Evolutionary conservation across 2,329 filamentous ascomycete species (phyloP), one percentile per base, ranked within the genome.

Genomic region (Neonectria ditissima): DNA sequence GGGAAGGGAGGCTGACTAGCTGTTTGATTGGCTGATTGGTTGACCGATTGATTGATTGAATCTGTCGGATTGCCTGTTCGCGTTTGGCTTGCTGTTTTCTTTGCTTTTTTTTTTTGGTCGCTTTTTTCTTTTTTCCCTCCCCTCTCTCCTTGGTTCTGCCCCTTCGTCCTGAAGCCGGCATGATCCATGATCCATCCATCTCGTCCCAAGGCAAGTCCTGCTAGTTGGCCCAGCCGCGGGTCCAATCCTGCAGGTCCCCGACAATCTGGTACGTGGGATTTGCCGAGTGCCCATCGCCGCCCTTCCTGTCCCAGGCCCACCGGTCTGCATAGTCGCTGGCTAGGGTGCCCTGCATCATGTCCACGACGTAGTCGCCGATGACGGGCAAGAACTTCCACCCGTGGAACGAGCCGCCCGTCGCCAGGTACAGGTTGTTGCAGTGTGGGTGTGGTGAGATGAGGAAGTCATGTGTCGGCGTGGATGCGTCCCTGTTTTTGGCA

Each of bases 331-430:
- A 79, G 39, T 80, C 76, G 8, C 73, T 65, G n/a, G 75, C 75
- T 32, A 84, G 76, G 57, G 72, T 75, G 58, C 79, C 80, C 55
- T 81, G 73, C 71, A 84, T 73, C 78, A 84, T 80, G 67, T 86
- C 81, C 30, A 81, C 78, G 60, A 88, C 80, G 74, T 90, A 90
- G 62, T 85, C 83, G 4, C 88, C 88, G 66, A 89, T 85, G 24
- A 84, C 85, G 1, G 88, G 88, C 26, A 91, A 78, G 71, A 91
- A 89, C 74, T 91, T 90, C 83, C 85, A 90, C 30, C 85, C 84
- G 72, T 91, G 88, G 66, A 90, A 89, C 13, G 87, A 89, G 1
- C 89, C 88, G 13, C 86, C 88, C 0, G 85, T 86, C 0, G 88
- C 88, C 24, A 91, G 74, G 74, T 85, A 89, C 14, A 91, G 75